Evolutionary conservation across 495 filamentous ascomycete genomes (phyloP), one percentile per base, ranked within the genome.

Genomic region (Penicillium cosmopolitanum): DNA sequence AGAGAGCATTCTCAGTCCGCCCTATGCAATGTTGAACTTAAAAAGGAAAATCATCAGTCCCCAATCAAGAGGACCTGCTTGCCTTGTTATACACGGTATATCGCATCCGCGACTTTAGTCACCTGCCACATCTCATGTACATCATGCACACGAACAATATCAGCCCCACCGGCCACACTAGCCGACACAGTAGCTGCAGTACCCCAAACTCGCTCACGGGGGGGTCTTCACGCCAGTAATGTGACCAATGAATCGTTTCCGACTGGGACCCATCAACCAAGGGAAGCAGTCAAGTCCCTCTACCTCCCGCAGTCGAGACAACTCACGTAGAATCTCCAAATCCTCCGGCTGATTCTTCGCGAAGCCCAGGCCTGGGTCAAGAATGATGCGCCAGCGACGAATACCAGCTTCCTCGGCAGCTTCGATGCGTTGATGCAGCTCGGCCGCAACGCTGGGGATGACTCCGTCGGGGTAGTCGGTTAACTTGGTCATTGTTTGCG

Each of bases 131-230:
- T 98, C 80, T 96, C 90, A 61, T 77, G 73, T 5, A 93, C 92
- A 82, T 98, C 95, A 82, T 98, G 95, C 25, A 98, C 95, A 58
- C 95, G 80, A 19, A 98, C 90, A 54, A 98, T 86, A 82, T 98
- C 95, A 15, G 93, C 95, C 3, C 95, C 95, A n/a, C 92, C 92
- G 55, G 88, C 85, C 40, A 98, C 85, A 65, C 92, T 91, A 16
- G 92, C 89, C 10, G 91, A 86, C 3, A 98, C 91, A 3, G 93
- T 90, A 12, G 89, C 92, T 11, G 92, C 94, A 0, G 94, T 97
- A 4, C 95, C 95, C 87, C 87, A 96, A 25, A 81, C 79, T 50
- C 93, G 82, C 55, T 90, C 80, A 57, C 74, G 79, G 3, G 86
- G 86, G 76, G 59, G 80, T 79, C 66, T 89, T 82, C 11, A 93